These are phyloP conservation scores for Sicyos baderoa DNA, from an alignment of 306 rosid genomes.

Conservation along the genomic window DNA sequence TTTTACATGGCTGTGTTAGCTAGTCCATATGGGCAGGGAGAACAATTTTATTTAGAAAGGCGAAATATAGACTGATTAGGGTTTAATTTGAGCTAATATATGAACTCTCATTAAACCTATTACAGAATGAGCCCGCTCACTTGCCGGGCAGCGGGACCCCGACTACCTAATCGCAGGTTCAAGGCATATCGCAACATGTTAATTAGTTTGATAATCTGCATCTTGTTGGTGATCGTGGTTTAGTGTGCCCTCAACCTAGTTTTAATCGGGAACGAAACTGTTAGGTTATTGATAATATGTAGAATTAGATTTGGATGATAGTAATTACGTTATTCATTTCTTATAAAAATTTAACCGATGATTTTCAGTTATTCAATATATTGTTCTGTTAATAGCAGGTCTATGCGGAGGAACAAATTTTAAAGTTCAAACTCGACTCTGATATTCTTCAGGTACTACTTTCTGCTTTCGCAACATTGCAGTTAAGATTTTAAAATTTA, in stretches of 20 bases:
- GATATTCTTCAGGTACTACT: slow-evolving; percentile 66
- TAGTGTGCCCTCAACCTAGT: not conserved
- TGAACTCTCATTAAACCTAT: too few species aligned
- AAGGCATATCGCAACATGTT: too few species aligned
- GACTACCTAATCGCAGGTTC: too few species aligned
- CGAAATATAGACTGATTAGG: too few species aligned
- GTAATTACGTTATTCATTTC: not conserved
- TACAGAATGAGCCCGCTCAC: too few species aligned
- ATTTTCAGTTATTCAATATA: slow-evolving; percentile 1
- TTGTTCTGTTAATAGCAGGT: slow-evolving; percentile 33
- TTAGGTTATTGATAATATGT: not conserved
- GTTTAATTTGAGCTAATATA: too few species aligned
- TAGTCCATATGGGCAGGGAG: too few species aligned
- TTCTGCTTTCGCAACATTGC: too few species aligned
- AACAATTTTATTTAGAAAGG: too few species aligned
- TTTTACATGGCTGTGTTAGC: too few species aligned
- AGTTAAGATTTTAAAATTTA: too few species aligned
- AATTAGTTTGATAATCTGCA: not conserved
- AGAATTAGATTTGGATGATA: not conserved
- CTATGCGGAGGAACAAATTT: slow-evolving; percentile 31
- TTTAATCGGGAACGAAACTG: not conserved
- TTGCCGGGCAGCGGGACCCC: too few species aligned
- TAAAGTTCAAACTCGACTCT: slow-evolving; percentile 42
- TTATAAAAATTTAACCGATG: not conserved
- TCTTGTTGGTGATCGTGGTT: not conserved